phyloP scores from a whole-genome alignment of 1,139 yeast species.

The Candida glucosophila region DNA sequence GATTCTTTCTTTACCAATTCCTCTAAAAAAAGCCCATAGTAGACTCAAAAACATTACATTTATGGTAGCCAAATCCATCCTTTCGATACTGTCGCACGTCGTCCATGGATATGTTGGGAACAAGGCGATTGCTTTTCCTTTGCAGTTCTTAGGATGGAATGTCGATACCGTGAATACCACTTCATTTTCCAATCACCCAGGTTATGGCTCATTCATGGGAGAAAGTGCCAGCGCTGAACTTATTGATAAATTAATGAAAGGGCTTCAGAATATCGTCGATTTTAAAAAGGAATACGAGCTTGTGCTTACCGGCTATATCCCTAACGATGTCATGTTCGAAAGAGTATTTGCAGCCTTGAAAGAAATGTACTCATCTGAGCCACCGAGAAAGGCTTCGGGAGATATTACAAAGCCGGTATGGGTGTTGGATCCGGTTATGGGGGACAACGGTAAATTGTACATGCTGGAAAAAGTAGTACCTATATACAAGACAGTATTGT shows the following conservation, averaged over 20 bases:
- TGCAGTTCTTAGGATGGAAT: conserved; percentile 76
- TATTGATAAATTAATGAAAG: conserved; percentile 14
- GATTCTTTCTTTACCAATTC: no score
- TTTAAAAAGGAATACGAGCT: conserved; percentile 41
- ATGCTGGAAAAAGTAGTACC: conserved; percentile 27
- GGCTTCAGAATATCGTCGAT: conserved; percentile 15
- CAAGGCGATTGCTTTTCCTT: conserved; percentile 70
- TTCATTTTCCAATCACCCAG: conserved; percentile 77
- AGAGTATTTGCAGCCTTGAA: conserved; percentile 37
- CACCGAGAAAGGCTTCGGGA: conserved; percentile 5
- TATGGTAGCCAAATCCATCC: conserved; percentile 5
- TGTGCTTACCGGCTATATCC: conserved; percentile 65
- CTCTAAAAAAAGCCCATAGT: no score
- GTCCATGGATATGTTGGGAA: conserved; percentile 86
- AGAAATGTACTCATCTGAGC: conserved; percentile 5
- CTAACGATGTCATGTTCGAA: conserved; percentile 44
- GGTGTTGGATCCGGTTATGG: conserved; percentile 34
- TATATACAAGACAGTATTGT: conserved; percentile 16
- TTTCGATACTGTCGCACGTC: conserved; percentile 68
- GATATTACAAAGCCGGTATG: conserved; percentile 12
- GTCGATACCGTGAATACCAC: conserved; percentile 78
- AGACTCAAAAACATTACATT: no score
- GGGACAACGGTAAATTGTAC: conserved; percentile 31
- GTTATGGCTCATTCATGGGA: conserved; percentile 43
- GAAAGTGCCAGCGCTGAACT: conserved; percentile 10